These are phyloP conservation scores for Boletus chippewaensis DNA, from an alignment of 1,284 basidiomycete genomes.

Conservation along the genomic window DNA sequence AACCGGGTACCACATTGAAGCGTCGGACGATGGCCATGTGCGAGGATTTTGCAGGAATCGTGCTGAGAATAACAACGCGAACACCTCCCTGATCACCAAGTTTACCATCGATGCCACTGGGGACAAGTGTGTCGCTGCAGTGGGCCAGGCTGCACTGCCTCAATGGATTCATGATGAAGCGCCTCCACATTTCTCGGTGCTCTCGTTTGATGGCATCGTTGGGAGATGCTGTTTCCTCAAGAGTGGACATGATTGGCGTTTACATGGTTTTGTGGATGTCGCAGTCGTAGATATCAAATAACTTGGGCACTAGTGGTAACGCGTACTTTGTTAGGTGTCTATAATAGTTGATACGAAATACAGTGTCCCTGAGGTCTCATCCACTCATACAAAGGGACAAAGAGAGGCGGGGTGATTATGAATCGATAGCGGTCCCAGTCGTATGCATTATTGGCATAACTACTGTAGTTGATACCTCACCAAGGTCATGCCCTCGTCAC, in stretches of 20 bases:
- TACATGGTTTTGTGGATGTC: background rate
- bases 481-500: no score
- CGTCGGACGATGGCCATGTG: conserved; percentile 10
- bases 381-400: no score
- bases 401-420: no score
- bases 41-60: conserved; percentile 6
- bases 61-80: background rate
- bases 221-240: conserved; percentile 9
- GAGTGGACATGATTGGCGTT: background rate
- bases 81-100: background rate
- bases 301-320: no score
- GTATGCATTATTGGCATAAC: no score
- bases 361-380: no score
- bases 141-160: background rate
- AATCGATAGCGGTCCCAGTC: no score
- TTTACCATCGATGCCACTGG: conserved; percentile 8
- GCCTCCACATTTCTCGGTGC: background rate
- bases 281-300: conserved; percentile 6
- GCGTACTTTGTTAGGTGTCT: no score
- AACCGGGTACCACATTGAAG: conserved; percentile 1
- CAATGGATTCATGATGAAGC: background rate
- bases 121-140: background rate
- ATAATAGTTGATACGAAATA: no score
- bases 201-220: conserved; percentile 9
- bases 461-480: no score